phyloP scores from a whole-genome alignment of 169 alveolate species.

The Cryptosporidium sp. region DNA sequence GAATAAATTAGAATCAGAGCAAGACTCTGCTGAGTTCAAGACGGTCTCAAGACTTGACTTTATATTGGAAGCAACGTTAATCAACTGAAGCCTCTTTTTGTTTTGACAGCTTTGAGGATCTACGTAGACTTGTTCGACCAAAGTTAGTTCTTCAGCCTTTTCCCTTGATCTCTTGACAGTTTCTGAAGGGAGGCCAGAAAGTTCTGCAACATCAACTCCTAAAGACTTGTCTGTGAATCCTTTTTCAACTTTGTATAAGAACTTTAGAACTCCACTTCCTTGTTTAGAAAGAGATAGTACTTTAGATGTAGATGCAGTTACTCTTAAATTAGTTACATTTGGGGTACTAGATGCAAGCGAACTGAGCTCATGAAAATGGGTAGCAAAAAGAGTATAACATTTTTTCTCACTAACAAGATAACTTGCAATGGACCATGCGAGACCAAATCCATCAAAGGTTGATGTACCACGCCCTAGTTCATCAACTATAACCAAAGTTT shows the following conservation, averaged over 20 bases:
- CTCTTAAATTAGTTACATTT: conserved; percentile 85
- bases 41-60: conserved; percentile 3
- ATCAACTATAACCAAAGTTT: conserved; percentile 94
- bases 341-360: conserved; percentile 85
- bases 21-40: conserved; percentile 3
- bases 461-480: conserved; percentile 99
- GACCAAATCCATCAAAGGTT: conserved; percentile 95
- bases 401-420: conserved; percentile 90
- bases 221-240: conserved; percentile 92
- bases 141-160: conserved; percentile 78
- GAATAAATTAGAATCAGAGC: conserved; percentile 2
- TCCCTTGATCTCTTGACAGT: conserved; percentile 83
- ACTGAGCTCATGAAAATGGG: conserved; percentile 98
- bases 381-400: conserved; percentile 96
- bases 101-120: conserved; percentile 39
- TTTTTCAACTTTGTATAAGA: conserved; percentile 90
- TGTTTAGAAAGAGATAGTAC: conserved; percentile 82
- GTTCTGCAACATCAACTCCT: conserved; percentile 95
- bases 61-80: neutral
- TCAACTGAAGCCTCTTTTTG: conserved; percentile 26
- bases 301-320: conserved; percentile 88
- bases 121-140: conserved; percentile 41
- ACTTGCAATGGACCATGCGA: conserved; percentile 97
- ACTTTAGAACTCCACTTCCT: conserved; percentile 80
- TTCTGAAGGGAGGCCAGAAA: conserved; percentile 90